Conservation (phyloP, 345 rosid species). For the Psidium guajava region DNA sequence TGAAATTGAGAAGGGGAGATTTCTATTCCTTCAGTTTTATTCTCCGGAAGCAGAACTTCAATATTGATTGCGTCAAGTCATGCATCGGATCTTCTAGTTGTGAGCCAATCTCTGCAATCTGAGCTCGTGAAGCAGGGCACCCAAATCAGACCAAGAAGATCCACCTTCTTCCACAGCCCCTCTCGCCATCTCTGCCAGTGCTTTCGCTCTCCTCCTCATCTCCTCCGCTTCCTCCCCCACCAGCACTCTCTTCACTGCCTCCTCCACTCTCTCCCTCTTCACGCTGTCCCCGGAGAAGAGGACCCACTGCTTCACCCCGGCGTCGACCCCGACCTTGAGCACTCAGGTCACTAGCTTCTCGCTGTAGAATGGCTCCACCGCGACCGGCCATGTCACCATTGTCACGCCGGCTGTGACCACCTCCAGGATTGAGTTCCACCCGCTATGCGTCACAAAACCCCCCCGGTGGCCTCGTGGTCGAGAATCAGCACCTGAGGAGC, state of each 20-base stretch:
- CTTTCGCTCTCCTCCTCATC: slow-evolving; percentile 15
- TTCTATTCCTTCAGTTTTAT: background rate
- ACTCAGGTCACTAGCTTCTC: slow-evolving; percentile 21
- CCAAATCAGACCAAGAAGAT: slow-evolving; percentile 16
- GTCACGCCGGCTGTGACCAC: slow-evolving; percentile 18
- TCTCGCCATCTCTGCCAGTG: slow-evolving; percentile 7
- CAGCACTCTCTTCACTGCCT: slow-evolving; percentile 15
- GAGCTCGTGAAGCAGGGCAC: slow-evolving; percentile 10
- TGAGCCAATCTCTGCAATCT: background rate
- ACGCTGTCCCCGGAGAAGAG: background rate
- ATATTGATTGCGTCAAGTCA: background rate
- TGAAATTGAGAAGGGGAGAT: background rate
- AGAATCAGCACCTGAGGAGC: slow-evolving; percentile 28
- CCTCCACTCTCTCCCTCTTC: slow-evolving; percentile 10
- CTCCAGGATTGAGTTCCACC: slow-evolving; percentile 30
- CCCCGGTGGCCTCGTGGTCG: slow-evolving; percentile 21
- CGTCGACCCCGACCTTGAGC: slow-evolving; percentile 7
- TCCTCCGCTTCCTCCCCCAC: slow-evolving; percentile 29
- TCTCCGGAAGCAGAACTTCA: background rate
- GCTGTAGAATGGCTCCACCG: slow-evolving; percentile 25
- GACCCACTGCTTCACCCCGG: slow-evolving; percentile 11
- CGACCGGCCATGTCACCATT: slow-evolving; percentile 31
- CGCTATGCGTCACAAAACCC: slow-evolving; percentile 32
- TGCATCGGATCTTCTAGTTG: background rate
- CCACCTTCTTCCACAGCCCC: slow-evolving; percentile 31